Evolutionary conservation across 208 protist genomes (phyloP), one percentile per base, ranked within the genome.

Genomic region (Acanthamoeba castellanii): DNA sequence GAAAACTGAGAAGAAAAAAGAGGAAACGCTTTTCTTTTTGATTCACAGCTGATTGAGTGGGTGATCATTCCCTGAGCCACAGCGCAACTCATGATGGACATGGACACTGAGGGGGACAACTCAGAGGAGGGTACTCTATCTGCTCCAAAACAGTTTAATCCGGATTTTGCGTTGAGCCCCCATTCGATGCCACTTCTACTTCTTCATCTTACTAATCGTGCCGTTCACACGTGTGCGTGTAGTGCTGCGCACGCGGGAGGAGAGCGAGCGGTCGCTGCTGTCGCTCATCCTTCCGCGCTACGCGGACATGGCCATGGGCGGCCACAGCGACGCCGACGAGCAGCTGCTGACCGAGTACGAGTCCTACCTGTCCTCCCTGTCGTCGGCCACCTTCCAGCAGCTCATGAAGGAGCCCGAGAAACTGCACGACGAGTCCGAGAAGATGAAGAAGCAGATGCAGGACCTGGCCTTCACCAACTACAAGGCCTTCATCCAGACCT

Each of bases 401-500:
- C 27, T 91, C 34, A 64, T 64, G 59, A 91, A 91, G 59, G 84
- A 91, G 57, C 84, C 84, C 32, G 84, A 91, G 57, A 14, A 32
- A 27, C 84, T 72, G 34, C 50, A 91, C 59, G 37, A 91, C 57
- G 84, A 91, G 84, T 6, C 84, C 37, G 84, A 91, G 57, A 72
- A 64, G 57, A 91, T 91, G 59, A 64, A 91, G 30, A 91, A 91
- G 57, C 84, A 96, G 59, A 96, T 88, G 76, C 95, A 95, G 76
- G 59, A 68, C 34, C 74, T 96, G 34, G 95, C 95, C 66, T 95
- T 93, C 57, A 47, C 32, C 32, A 92, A 96, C 76, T 96, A 96
- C 89, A 96, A 94, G 82, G 50, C 85, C 25, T 96, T 96, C 76
- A 92, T 96, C 34, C 92, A 95, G n/a, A 95, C 95, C 20, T 76